Evolutionary conservation across 495 filamentous ascomycete genomes (phyloP), one percentile per base, ranked within the genome.

Genomic region (Podospora appendiculata): DNA sequence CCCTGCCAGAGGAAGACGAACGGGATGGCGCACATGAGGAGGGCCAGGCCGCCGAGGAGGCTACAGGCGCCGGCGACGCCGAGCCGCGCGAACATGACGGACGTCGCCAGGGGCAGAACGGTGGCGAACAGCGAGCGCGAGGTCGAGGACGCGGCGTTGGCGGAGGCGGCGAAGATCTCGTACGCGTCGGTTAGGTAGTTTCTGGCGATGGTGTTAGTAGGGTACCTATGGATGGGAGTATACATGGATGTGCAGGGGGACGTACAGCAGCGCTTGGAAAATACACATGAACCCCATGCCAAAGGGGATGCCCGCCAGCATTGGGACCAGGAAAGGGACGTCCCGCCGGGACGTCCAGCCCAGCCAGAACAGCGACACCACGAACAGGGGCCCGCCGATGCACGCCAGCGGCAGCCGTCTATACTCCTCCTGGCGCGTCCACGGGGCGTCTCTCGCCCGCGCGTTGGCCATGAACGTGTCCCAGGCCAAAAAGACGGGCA

Each of bases 181-280:
- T 91, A 90, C 9, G 86, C 86, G 59, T 91, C 87, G 10, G 85
- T 84, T 19, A 89, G 70, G 54, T 89, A 90, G 57, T 87, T 89
- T 4, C 87, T 68, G 13, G 84, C 67, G 2, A 43, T 10, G 6
- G 6, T 16, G 17, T 32, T 12, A 25, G 25, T 14, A 25, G 6
- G 43, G 8, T 25, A 0, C 77, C 74, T 48, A 83, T 82, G 66
- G 86, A 86, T 18, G 82, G 75, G 3, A 79, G 70, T 32, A 81
- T 45, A 25, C 1, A 17, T 13, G n/a, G 46, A 12, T 32, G 41
- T 84, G 83, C 2, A 12, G 79, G 77, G 80, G 67, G 45, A 84
- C 86, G 48, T 79, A 86, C 12, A 87, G 58, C 9, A 84, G 70
- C 0, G 79, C 77, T 47, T 84, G 85, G 35, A 62, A 63, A 53